Conservation (phyloP, 2,329 filamentous ascomycete genomes). For the Trichothecium sympodiale region DNA sequence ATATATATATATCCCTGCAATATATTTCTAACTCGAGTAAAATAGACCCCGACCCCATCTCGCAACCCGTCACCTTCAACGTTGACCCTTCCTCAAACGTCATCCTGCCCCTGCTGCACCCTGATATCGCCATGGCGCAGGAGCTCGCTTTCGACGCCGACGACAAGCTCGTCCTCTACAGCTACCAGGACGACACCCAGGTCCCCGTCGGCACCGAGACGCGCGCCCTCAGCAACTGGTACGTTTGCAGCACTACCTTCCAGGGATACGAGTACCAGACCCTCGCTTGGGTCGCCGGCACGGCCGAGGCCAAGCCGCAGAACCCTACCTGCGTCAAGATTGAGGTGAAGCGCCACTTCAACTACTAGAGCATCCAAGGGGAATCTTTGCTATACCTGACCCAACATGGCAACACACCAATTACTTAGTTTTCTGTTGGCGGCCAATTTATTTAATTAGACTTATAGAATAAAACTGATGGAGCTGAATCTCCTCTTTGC, state of each 20-base stretch:
- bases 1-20: too few species aligned
- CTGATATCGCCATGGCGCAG: slow-evolving; percentile 10
- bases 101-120: slow-evolving; percentile 9
- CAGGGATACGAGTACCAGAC: slow-evolving; percentile 8
- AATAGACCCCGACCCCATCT: neutral
- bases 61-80: slow-evolving; percentile 8
- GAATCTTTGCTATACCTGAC: too few species aligned
- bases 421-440: too few species aligned
- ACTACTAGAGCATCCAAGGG: slow-evolving; percentile 3
- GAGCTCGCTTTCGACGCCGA: slow-evolving; percentile 12
- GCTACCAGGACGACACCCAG: slow-evolving; percentile 10
- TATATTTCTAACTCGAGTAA: neutral
- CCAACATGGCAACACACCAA: too few species aligned
- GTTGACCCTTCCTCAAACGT: slow-evolving; percentile 12
- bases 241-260: slow-evolving; percentile 10
- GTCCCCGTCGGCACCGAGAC: slow-evolving; percentile 2
- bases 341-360: slow-evolving; percentile 10
- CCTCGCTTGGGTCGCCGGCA: slow-evolving; percentile 10
- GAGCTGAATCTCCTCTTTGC: too few species aligned
- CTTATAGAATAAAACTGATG: too few species aligned
- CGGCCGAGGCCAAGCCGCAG: slow-evolving; percentile 8
- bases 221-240: slow-evolving; percentile 9
- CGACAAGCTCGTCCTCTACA: slow-evolving; percentile 6
- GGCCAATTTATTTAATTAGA: too few species aligned
- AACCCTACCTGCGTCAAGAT: slow-evolving; percentile 13